These are phyloP conservation scores for Phlebiopsis gigantea DNA, from an alignment of 768 basidiomycete species.

Conservation along the genomic window DNA sequence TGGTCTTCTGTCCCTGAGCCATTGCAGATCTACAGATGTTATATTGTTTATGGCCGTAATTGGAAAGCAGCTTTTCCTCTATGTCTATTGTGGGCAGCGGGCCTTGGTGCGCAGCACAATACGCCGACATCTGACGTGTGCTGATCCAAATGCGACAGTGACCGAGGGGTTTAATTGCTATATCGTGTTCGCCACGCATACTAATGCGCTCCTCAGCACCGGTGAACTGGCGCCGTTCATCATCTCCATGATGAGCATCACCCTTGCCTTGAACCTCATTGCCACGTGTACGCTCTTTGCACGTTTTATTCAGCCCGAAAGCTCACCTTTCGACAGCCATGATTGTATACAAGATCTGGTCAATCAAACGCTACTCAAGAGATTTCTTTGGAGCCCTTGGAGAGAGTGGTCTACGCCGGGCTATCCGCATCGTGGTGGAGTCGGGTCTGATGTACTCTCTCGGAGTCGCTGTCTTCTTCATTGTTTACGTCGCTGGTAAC, in stretches of 20 bases:
- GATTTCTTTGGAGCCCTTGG: neutral
- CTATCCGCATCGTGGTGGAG: neutral
- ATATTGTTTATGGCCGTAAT: conserved; percentile 17
- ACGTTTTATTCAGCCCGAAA: neutral
- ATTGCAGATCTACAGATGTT: conserved; percentile 19
- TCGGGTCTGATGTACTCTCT: neutral
- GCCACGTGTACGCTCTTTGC: neutral
- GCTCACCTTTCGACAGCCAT: neutral
- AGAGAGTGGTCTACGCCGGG: neutral
- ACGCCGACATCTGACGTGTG: conserved; percentile 10
- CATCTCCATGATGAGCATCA: neutral
- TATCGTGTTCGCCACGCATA: neutral
- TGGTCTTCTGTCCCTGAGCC: neutral
- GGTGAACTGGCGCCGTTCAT: conserved; percentile 1
- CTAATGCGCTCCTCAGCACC: neutral
- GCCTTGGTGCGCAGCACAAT: neutral
- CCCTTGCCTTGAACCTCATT: conserved; percentile 3
- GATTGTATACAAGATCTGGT: neutral
- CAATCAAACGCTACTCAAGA: neutral
- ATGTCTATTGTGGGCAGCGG: neutral
- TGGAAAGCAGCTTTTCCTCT: conserved; percentile 8
- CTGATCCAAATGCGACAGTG: conserved; percentile 12
- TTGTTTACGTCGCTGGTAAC: no score
- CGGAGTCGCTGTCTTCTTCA: no score
- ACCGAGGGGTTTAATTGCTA: neutral